Percentiles rank a stretch among this genome's conserved stretches.
Conservation (phyloP, 495 filamentous ascomycete genomes). For the Pseudevernia furfuracea region DNA sequence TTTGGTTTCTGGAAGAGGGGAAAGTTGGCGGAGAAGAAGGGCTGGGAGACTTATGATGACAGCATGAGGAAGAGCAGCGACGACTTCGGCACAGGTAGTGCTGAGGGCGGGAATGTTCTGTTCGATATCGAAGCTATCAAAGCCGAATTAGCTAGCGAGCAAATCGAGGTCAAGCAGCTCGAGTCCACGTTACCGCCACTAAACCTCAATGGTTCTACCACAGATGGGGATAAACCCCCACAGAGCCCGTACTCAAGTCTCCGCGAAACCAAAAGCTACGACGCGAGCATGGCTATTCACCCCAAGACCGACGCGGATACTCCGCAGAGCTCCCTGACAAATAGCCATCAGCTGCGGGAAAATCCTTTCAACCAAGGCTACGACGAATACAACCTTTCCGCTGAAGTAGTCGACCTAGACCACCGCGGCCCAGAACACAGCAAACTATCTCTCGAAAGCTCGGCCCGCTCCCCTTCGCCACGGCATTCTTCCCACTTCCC, state of each 20-base stretch:
- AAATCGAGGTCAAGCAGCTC: conserved; percentile 70
- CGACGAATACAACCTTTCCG: conserved; percentile 29
- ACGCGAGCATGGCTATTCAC: conserved; percentile 22
- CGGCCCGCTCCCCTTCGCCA: conserved; percentile 6
- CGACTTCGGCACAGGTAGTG: conserved; percentile 35
- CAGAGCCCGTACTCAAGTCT: conserved; percentile 31
- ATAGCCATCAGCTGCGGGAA: conserved; percentile 12
- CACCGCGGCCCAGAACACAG: background rate
- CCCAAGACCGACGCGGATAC: conserved; percentile 19
- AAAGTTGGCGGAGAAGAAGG: conserved; percentile 70
- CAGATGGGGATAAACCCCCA: conserved; percentile 18
- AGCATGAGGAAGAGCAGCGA: conserved; percentile 22
- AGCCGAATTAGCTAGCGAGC: conserved; percentile 70
- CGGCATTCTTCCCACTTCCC: conserved; percentile 3
- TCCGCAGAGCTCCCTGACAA: conserved; percentile 20
- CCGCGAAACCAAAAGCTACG: conserved; percentile 45
- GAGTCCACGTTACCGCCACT: conserved; percentile 81
- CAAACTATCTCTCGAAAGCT: conserved; percentile 23
- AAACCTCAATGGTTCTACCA: conserved; percentile 42
- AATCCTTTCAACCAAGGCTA: conserved; percentile 31
- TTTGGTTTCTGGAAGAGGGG: conserved; percentile 76
- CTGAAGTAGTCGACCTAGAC: conserved; percentile 16
- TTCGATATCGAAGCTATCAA: conserved; percentile 96
- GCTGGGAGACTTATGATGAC: conserved; percentile 91
- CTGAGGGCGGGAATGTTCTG: conserved; percentile 47